Base-by-base conservation (phyloP, 1,139 yeast species). In the Lodderomyces pseudojiufengensis region DNA sequence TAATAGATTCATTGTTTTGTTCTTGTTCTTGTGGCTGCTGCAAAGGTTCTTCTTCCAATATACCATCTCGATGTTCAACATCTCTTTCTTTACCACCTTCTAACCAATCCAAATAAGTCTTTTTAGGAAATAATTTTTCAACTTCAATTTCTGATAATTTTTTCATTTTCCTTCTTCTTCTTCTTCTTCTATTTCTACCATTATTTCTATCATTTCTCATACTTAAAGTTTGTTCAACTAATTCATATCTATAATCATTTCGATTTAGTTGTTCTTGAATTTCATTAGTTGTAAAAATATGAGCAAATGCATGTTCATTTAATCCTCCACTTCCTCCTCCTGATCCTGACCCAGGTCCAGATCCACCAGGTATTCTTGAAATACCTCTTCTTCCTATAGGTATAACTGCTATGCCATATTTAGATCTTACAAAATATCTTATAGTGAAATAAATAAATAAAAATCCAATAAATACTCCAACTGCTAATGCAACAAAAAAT, bases 71-170 rank as follows among this genome's bases (percentile, higher is more conserved):
- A 24, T 50, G 49, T 35, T 59, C 61, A 14, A 46, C 50, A 42
- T 64, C 70, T 25, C 62, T 48, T 41, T 65, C 78, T 42, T 62
- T 59, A n/a, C 79, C 80, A 21, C 81, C 82, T 42, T 73, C 63
- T 27, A 77, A 54, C 85, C 85, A 79, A 43, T 76, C 73, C 36
- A 66, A 58, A 54, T 82, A 84, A 2, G 81, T 69, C 47, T 76
- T 73, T 24, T 65, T 59, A 1, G 95, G 95, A 54, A 84, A 84
- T 35, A 80, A 59, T 32, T 68, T 70, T 37, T 84, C 80, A 16
- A 84, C 79, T 49, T 84, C 84, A 9, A 66, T 74, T 28, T 68
- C 67, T 0, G 85, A 67, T 39, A 82, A 62, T 48, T 73, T 73
- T 51, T 72, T 70, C 70, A 76, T 77, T 44, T 68, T 66, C 22